Evolutionary conservation across 2,329 filamentous ascomycete species (phyloP).

Genomic region (Hypoxylon sp.): DNA sequence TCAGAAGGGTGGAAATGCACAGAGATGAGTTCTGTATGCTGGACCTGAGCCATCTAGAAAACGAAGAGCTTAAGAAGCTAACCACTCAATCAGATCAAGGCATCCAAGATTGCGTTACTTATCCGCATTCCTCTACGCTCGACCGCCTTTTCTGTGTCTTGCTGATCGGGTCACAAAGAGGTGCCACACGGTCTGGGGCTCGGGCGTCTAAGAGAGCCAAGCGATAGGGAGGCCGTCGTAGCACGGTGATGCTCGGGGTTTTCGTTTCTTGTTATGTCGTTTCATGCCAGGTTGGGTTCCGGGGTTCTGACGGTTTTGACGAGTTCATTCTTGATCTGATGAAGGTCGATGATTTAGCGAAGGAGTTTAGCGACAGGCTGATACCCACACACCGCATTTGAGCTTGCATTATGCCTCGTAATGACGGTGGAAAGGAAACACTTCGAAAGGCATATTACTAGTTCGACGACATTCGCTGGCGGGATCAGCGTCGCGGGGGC

Average conservation of each 20-base stretch:
- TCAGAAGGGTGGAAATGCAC: constrained; percentile 43
- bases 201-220: constrained; percentile 47
- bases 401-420: constrained; percentile 48
- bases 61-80: constrained; percentile 25
- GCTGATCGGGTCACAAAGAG: constrained; percentile 46
- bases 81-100: constrained; percentile 40
- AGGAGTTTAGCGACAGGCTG: constrained; percentile 52
- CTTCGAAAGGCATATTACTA: constrained; percentile 43
- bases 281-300: constrained; percentile 32
- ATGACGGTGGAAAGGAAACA: constrained; percentile 36
- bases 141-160: constrained; percentile 48
- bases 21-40: constrained; percentile 50
- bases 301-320: constrained; percentile 26
- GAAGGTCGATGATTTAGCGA: constrained; percentile 44
- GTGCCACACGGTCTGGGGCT: constrained; percentile 41
- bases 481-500: constrained; percentile 42
- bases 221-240: constrained; percentile 38
- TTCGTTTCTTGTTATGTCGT: constrained; percentile 39
- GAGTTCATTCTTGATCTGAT: constrained; percentile 28
- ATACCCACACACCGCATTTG: constrained; percentile 52
- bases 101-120: constrained; percentile 29
- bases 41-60: constrained; percentile 12
- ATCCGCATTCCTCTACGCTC: constrained; percentile 37
- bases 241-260: constrained; percentile 6
- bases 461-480: constrained; percentile 46